Evolutionary conservation across 2,329 filamentous ascomycete species (phyloP).

Genomic region (Pestalotiopsis sp.): DNA sequence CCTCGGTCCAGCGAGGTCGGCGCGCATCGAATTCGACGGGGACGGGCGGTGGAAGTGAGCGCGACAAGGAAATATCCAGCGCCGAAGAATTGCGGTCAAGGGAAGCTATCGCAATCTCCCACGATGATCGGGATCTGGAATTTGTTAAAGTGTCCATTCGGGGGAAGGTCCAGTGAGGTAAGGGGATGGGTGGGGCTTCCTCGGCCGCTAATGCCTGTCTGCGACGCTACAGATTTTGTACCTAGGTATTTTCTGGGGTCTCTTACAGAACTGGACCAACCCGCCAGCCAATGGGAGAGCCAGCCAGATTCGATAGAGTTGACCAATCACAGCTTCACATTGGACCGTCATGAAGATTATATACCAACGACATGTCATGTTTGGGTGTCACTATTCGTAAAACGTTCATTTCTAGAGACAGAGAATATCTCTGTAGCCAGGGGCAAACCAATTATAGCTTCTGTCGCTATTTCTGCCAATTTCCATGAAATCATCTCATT

Average conservation of each 20-base stretch:
- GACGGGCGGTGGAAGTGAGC: not conserved
- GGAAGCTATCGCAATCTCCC: not conserved
- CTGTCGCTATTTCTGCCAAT: no score
- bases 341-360: no score
- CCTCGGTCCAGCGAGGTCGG: slow-evolving; percentile 18
- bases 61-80: not conserved
- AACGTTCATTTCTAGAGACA: no score
- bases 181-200: not conserved
- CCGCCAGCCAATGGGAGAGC: not conserved
- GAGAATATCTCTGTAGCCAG: no score
- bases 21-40: slow-evolving; percentile 2
- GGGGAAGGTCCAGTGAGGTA: not conserved
- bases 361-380: no score
- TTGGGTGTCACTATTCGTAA: no score
- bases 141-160: not conserved
- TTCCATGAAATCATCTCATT: no score
- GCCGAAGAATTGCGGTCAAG: not conserved
- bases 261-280: not conserved
- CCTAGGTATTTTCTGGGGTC: not conserved
- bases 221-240: not conserved
- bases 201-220: not conserved
- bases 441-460: no score
- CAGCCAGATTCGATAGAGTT: no score
- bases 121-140: not conserved
- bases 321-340: no score